phyloP scores from a whole-genome alignment of 352 stramenopile genomes.

The Phytophthora syringae region DNA sequence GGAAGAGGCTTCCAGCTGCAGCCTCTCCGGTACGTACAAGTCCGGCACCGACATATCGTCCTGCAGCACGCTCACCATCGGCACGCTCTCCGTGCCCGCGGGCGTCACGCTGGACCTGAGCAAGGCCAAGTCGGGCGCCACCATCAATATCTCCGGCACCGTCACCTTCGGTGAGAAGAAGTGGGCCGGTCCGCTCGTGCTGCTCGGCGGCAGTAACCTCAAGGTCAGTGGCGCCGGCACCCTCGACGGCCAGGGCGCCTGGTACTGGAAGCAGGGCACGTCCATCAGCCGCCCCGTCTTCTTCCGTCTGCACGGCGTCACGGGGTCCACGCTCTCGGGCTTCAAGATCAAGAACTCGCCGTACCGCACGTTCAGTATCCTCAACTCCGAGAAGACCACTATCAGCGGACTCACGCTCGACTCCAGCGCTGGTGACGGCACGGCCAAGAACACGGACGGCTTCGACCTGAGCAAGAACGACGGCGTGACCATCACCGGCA shows the following conservation, averaged over 20 bases:
- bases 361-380: constrained; percentile 11
- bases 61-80: constrained; percentile 30
- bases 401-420: constrained; percentile 35
- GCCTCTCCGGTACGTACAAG: constrained; percentile 36
- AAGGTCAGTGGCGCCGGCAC: constrained; percentile 29
- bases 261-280: constrained; percentile 40
- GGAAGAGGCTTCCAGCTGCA: constrained; percentile 20
- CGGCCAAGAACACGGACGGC: constrained; percentile 25
- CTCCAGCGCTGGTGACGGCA: constrained; percentile 30
- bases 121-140: constrained; percentile 26
- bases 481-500: constrained; percentile 2
- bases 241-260: constrained; percentile 37
- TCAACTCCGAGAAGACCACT: constrained; percentile 21
- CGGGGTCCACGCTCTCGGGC: constrained; percentile 24
- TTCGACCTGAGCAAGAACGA: constrained; percentile 11
- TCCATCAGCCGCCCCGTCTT: constrained; percentile 35
- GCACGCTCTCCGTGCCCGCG: constrained; percentile 26
- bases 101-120: constrained; percentile 38
- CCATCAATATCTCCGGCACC: constrained; percentile 38
- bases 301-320: constrained; percentile 27
- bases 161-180: constrained; percentile 37
- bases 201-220: constrained; percentile 28
- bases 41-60: constrained; percentile 20
- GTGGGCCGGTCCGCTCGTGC: constrained; percentile 34
- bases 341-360: constrained; percentile 41